These are phyloP conservation scores for Staphylotrichum tortipilum DNA, from an alignment of 495 filamentous ascomycete genomes.

Conservation along the genomic window DNA sequence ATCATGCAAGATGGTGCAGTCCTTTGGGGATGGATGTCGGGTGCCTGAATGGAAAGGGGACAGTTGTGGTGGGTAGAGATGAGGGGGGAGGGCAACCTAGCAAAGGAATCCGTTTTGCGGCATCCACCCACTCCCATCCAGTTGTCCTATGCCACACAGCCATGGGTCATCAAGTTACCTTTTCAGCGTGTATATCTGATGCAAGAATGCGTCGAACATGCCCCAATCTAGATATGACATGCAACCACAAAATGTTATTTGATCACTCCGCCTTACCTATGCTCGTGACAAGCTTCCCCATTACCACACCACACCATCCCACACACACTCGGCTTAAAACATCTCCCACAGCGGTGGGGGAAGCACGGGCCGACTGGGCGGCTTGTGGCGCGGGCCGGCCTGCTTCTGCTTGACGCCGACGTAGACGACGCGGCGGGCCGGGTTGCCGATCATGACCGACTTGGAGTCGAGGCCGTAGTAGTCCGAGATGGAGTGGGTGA, in stretches of 20 bases:
- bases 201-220: constrained; percentile 1
- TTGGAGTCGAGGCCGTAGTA: constrained; percentile 89
- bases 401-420: constrained; percentile 58
- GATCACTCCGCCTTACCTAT: no score
- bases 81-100: no score
- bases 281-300: not conserved
- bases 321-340: constrained; percentile 11
- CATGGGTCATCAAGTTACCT: no score
- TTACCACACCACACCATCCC: not conserved
- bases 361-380: constrained; percentile 7
- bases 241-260: no score
- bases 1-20: no score
- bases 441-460: constrained; percentile 68
- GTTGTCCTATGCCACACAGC: no score
- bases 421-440: constrained; percentile 75
- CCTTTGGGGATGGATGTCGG: no score
- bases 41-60: no score
- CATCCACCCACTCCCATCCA: no score
- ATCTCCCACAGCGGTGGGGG: constrained; percentile 29
- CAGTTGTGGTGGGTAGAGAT: no score
- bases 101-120: no score
- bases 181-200: not conserved
- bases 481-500: constrained; percentile 83
- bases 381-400: constrained; percentile 1
- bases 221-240: constrained; percentile 1